Base-by-base conservation (phyloP, 1,284 basidiomycete genomes). In the Cryptococcus amylolentus region DNA sequence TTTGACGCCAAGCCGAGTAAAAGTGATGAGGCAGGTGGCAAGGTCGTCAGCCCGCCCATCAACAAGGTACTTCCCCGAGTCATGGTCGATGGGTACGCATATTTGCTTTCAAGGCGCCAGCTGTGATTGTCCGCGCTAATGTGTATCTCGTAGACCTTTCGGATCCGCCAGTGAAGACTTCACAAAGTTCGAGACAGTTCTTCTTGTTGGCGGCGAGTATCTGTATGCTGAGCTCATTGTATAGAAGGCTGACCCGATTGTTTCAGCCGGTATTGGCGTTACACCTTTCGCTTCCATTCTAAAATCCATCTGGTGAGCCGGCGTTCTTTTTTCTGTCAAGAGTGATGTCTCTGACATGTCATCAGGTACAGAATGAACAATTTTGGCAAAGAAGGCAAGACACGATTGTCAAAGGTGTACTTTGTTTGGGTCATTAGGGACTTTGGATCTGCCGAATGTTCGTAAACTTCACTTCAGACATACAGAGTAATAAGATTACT, bases 201-300 rank as follows among this genome's bases (percentile, higher is more conserved):
- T 93, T 16, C 83, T 92, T 47, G 88, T 92, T 50, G 90, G 89
- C 63, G 89, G 69, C 70, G 39, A 52, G 66, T 7, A 54, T 18
- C 40, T 43, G 18, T n/a, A 2, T 3, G 13, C 10, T 5, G 26
- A 7, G 9, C n/a, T 35, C 18, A 8, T 49, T 41, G 13, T 6
- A 40, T 55, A 46, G 44, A 10, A 16, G 42, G 5, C 10, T 18
- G 42, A 18, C 18, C 42, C 26, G 2, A 44, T 18, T 16, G 18
- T 49, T 50, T 44, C 52, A 64, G 77, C 87, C 52, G 91, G 91
- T 76, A 94, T 94, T 62, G 91, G 91, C 68, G 90, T 94, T 27
- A 94, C 91, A 0, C 91, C 91, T 3, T 95, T 94, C 69, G 91
- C 91, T 52, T 90, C 88, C 43, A 91, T 93, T 67, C 79, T 93